These are phyloP conservation scores for Sordariomycetes sp. DNA, from an alignment of 2,329 filamentous ascomycete genomes.

Conservation along the genomic window DNA sequence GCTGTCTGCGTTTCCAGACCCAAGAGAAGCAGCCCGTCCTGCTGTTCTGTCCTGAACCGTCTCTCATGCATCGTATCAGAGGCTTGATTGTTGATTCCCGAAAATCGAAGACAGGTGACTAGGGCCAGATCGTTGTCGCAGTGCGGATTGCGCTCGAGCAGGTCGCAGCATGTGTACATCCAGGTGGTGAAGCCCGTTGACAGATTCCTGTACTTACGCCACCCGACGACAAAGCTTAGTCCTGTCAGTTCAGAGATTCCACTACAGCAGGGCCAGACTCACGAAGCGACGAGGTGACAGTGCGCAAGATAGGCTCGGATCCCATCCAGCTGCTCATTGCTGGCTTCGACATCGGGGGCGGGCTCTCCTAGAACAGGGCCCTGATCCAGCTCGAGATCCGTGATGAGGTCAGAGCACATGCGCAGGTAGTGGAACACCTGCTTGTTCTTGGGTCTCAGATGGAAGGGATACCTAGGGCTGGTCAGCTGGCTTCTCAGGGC, in stretches of 20 bases:
- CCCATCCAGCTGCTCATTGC: conserved; percentile 23
- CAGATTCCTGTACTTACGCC: conserved; percentile 23
- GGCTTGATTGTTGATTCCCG: conserved; percentile 29
- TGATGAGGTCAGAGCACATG: conserved; percentile 40
- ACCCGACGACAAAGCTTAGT: conserved; percentile 26
- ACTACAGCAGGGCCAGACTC: conserved; percentile 1
- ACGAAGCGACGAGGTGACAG: conserved; percentile 34
- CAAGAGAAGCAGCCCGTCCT: conserved; percentile 32
- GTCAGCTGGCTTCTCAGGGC: not conserved
- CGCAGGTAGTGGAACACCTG: conserved; percentile 40
- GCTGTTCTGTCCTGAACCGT: conserved; percentile 22
- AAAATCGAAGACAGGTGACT: conserved; percentile 31
- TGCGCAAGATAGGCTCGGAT: conserved; percentile 37
- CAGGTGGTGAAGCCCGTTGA: conserved; percentile 27
- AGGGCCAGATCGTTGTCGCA: conserved; percentile 31
- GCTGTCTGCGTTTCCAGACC: conserved; percentile 36
- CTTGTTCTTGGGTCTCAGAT: conserved; percentile 40
- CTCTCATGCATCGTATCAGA: conserved; percentile 18
- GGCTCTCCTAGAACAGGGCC: conserved; percentile 17
- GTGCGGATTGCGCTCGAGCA: conserved; percentile 26
- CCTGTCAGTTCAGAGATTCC: not conserved
- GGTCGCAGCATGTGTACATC: conserved; percentile 33
- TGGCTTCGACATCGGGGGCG: no score
- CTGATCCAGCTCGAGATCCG: conserved; percentile 39
- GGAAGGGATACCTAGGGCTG: conserved; percentile 40